Base-by-base conservation (phyloP, 83 land plant species). In the Picea abies region DNA sequence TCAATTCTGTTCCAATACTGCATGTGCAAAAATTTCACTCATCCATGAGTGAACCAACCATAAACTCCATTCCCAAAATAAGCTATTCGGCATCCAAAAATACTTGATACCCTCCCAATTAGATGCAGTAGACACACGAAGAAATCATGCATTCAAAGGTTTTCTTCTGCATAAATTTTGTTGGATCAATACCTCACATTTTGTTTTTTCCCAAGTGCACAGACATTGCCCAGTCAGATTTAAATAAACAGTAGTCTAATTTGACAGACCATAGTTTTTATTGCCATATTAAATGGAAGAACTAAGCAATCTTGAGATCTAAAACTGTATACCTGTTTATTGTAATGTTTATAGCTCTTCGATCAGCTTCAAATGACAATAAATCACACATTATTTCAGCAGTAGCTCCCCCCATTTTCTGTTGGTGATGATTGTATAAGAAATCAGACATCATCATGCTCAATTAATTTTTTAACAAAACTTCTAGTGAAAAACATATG, bases 361-460 rank as follows among this genome's bases (percentile, higher is more conserved):
- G 79, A 49, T 95, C 98, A 64, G 98, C 98, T 87, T 95, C 98
- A 89, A 93, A 95, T 49, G 96, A 79, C 19, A 95, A 88, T 32
- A 95, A 90, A 83, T 93, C 94, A 85, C 88, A 91, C 98, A 95
- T 95, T 37, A 95, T 91, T 81, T 92, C 98, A 26, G 92, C 90
- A 68, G 98, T 95, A 22, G 98, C 98, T 25, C 98, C 98, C 25
- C 98, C 98, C 39, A 93, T 81, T 90, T 93, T 95, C 98, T 95
- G 68, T 39, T 20, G 15, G 1, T 39, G 22, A 78, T 35, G 12
- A 75, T 35, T 35, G 66, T 16, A 44, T 86, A 2, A 76, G 35
- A 62, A 71, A 61, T 44, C 6, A 29, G 63, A 52, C 20, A 19
- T 17, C 17, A 61, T 6, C 32, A 41, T 41, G 52, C 58, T 47